phyloP scores from a whole-genome alignment of 2,329 filamentous ascomycete genomes.

The Cadophora sp. region DNA sequence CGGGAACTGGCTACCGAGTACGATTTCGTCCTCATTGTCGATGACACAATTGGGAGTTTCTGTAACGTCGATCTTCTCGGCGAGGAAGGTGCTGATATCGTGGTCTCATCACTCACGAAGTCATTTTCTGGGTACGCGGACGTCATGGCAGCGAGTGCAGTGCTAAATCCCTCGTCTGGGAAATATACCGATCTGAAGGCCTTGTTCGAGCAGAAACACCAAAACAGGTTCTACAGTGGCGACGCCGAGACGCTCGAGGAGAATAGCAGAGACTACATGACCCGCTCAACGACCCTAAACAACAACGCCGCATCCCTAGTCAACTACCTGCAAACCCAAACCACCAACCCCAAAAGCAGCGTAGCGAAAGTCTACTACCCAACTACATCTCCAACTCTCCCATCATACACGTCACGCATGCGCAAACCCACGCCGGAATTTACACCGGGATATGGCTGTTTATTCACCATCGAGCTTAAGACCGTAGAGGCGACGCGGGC shows the following conservation, averaged over 20 bases:
- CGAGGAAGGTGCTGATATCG: conserved; percentile 52
- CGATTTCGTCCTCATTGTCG: conserved; percentile 44
- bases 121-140: conserved; percentile 63
- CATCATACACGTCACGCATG: conserved; percentile 41
- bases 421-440: conserved; percentile 51
- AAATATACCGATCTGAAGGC: conserved; percentile 50
- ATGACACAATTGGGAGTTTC: conserved; percentile 49
- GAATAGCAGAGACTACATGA: conserved; percentile 54
- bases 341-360: conserved; percentile 36
- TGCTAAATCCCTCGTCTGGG: conserved; percentile 55
- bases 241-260: conserved; percentile 55
- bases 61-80: conserved; percentile 53
- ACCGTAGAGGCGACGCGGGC: conserved; percentile 49
- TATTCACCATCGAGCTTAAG: conserved; percentile 59
- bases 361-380: conserved; percentile 55
- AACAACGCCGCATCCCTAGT: conserved; percentile 51
- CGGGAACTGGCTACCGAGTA: conserved; percentile 50
- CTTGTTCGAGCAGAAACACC: conserved; percentile 42
- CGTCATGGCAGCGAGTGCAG: conserved; percentile 58
- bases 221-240: conserved; percentile 55
- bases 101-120: conserved; percentile 63
- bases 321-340: conserved; percentile 45
- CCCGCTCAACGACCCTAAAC: conserved; percentile 50
- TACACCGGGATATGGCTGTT: conserved; percentile 61
- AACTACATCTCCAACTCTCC: conserved; percentile 36